Evolutionary conservation across 345 rosid species (phyloP).

Genomic region (Gossypium raimondii): DNA sequence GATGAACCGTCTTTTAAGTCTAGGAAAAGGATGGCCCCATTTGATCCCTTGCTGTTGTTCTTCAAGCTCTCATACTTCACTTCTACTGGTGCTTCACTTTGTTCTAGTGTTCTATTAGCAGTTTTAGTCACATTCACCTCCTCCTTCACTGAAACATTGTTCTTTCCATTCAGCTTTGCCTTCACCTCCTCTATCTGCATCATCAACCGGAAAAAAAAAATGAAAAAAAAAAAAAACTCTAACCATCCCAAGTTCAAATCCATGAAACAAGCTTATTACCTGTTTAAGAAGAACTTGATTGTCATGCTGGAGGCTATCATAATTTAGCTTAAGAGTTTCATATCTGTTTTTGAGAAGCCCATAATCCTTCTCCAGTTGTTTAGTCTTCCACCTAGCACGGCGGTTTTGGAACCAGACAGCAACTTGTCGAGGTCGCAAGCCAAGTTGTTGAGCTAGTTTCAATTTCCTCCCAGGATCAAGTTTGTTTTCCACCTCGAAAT

Average conservation of each 20-base stretch:
- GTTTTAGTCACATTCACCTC: slow-evolving; percentile 44
- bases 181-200: slow-evolving; percentile 72
- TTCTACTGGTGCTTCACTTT: slow-evolving; percentile 20
- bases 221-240: no score
- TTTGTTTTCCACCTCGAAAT: slow-evolving; percentile 78
- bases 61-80: slow-evolving; percentile 37
- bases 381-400: slow-evolving; percentile 84
- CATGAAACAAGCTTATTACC: slow-evolving; percentile 31
- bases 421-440: slow-evolving; percentile 78
- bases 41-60: background rate
- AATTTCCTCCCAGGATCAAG: slow-evolving; percentile 82
- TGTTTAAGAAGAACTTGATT: slow-evolving; percentile 73
- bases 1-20: slow-evolving; percentile 73
- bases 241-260: background rate
- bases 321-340: slow-evolving; percentile 53
- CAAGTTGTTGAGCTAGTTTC: slow-evolving; percentile 73
- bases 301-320: slow-evolving; percentile 70
- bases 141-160: slow-evolving; percentile 57
- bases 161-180: slow-evolving; percentile 54
- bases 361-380: slow-evolving; percentile 73
- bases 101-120: slow-evolving; percentile 27
- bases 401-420: slow-evolving; percentile 95
- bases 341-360: slow-evolving; percentile 49
- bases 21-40: slow-evolving; percentile 30
- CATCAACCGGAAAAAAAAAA: background rate